phyloP scores from a whole-genome alignment of 352 stramenopile genomes.

The Globisporangium emineosum region DNA sequence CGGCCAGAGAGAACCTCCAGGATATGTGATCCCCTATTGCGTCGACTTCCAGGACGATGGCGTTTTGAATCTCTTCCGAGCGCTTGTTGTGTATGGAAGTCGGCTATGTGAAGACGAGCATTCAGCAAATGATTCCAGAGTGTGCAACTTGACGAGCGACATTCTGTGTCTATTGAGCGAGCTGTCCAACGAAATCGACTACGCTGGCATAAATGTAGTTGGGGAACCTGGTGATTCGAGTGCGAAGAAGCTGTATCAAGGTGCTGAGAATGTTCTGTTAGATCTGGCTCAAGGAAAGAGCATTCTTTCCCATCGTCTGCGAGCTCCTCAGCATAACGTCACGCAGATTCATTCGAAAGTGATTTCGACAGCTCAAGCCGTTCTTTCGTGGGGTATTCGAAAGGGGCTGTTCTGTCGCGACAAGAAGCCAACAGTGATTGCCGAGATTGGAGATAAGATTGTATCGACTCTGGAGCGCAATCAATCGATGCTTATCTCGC shows the following conservation, averaged over 20 bases:
- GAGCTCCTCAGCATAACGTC: background rate
- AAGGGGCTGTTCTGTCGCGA: constrained; percentile 33
- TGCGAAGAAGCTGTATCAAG: constrained; percentile 23
- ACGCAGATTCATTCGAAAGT: constrained; percentile 19
- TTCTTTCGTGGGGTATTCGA: constrained; percentile 39
- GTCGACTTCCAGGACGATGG: constrained; percentile 51
- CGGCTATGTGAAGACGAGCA: background rate
- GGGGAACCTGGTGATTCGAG: constrained; percentile 19
- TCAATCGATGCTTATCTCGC: background rate
- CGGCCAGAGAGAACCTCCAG: constrained; percentile 32
- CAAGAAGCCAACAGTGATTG: constrained; percentile 9
- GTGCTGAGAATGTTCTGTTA: constrained; percentile 23
- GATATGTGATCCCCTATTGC: constrained; percentile 63
- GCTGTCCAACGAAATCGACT: constrained; percentile 37
- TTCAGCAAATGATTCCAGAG: background rate
- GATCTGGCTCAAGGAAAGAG: constrained; percentile 14
- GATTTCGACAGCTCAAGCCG: constrained; percentile 28
- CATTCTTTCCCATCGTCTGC: background rate
- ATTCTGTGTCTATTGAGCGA: constrained; percentile 34
- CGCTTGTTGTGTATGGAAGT: constrained; percentile 21
- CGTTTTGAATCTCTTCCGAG: constrained; percentile 33
- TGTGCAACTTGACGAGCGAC: constrained; percentile 20
- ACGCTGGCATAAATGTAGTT: constrained; percentile 27
- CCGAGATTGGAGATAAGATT: constrained; percentile 12
- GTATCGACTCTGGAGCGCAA: background rate